Evolutionary conservation across 2,329 filamentous ascomycete genomes (phyloP), one percentile per base, ranked within the genome.

Genomic region (Alternaria atra): DNA sequence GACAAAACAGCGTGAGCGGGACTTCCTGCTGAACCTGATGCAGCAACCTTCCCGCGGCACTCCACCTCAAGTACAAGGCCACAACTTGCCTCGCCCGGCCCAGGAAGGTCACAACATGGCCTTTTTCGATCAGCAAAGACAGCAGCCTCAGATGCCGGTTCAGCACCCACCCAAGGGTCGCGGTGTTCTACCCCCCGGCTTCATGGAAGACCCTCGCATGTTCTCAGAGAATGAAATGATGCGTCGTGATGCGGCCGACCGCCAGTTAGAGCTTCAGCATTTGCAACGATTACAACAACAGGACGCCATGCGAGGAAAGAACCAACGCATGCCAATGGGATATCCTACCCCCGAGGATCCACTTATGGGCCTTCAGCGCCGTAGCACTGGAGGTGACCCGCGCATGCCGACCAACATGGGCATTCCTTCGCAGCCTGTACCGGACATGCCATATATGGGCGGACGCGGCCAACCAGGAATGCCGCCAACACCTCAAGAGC

Each of bases 21-120:
- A 96, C 66, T 94, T 95, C 75, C 82, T 97, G 50, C 91, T 97
- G 79, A 91, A 89, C 63, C 84, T 97, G 30, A 95, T 97, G 91
- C 87, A 90, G 68, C 84, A 86, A 71, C 81, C 84, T 10, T 66
- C 69, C 5, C 71, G 74, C 20, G 68, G 59, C 29, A 78, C 76
- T 2, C 74, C 76, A 7, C 75, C 75, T 42, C 76, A 77, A 44
- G 61, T 73, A 64, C 70, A 71, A 27, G 69, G 72, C 50, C 76
- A 74, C 52, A 73, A 75, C 62, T 52, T 76, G 47, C 77, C 80
- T 46, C 77, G 78, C n/a, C 76, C 73, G 17, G 61, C 69, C 39
- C 67, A 70, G 25, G 73, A 77, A 13, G 68, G 69, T 39, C 72
- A 71, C 20, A 74, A 73, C 48, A 70, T 77, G 64, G 52, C 69